Evolutionary conservation across 2,329 filamentous ascomycete species (phyloP).

Genomic region (Stylonectria norvegica): DNA sequence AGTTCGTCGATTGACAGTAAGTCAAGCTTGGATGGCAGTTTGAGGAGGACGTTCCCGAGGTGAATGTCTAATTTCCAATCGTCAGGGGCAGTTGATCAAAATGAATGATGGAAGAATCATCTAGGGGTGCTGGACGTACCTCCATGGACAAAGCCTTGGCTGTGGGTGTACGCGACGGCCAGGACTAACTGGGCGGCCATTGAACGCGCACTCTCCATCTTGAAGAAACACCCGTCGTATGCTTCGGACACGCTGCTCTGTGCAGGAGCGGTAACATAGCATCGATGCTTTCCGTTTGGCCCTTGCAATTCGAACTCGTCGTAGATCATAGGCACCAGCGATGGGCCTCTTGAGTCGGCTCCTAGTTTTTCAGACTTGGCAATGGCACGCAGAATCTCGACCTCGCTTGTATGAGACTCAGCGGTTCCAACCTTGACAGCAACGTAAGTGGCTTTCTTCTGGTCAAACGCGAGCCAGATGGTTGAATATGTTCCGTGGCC

Average conservation of each 20-base stretch:
- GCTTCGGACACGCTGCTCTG: constrained; percentile 24
- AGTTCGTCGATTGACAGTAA: constrained; percentile 21
- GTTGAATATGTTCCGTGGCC: constrained; percentile 31
- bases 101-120: too few species aligned
- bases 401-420: constrained; percentile 15
- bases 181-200: constrained; percentile 27
- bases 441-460: constrained; percentile 22
- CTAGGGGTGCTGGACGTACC: too few species aligned
- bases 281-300: constrained; percentile 30
- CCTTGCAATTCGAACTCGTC: constrained; percentile 26
- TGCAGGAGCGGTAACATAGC: constrained; percentile 23
- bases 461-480: constrained; percentile 31
- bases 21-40: constrained; percentile 17
- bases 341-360: background rate
- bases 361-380: background rate
- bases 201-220: constrained; percentile 25
- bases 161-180: constrained; percentile 30
- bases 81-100: too few species aligned
- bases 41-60: constrained; percentile 34
- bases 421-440: constrained; percentile 32
- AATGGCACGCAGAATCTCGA: constrained; percentile 22
- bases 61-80: too few species aligned
- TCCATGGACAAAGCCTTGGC: constrained; percentile 32
- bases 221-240: constrained; percentile 19
- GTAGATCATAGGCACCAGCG: constrained; percentile 14